Evolutionary conservation across 2,329 filamentous ascomycete species (phyloP).

Genomic region (Aulographum hederae): DNA sequence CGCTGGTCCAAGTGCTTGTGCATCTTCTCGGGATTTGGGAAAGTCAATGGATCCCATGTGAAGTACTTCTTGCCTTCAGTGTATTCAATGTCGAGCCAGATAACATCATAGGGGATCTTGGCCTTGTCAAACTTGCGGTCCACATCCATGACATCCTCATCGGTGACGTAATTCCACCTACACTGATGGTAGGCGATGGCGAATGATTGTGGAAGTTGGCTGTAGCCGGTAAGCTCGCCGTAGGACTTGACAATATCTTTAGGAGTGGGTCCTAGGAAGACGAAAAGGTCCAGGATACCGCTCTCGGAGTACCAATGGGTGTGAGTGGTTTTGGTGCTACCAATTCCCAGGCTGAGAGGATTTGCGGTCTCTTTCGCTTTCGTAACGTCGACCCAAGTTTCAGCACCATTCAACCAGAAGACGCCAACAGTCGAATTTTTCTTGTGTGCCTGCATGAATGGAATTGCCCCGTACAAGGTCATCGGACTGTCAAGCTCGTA

Average conservation of each 20-base stretch:
- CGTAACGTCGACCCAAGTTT: slow-evolving; percentile 92
- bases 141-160: slow-evolving; percentile 92
- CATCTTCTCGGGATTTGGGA: slow-evolving; percentile 74
- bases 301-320: slow-evolving; percentile 96
- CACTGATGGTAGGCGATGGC: slow-evolving; percentile 92
- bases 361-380: slow-evolving; percentile 61
- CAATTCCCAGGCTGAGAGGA: slow-evolving; percentile 54
- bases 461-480: slow-evolving; percentile 95
- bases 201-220: slow-evolving; percentile 81
- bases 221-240: slow-evolving; percentile 78
- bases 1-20: slow-evolving; percentile 69
- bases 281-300: slow-evolving; percentile 78
- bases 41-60: slow-evolving; percentile 83
- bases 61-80: slow-evolving; percentile 97
- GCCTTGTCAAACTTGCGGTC: slow-evolving; percentile 91
- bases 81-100: slow-evolving; percentile 98
- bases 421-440: slow-evolving; percentile 87
- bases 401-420: slow-evolving; percentile 93
- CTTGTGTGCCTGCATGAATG: slow-evolving; percentile 92
- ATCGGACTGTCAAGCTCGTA: slow-evolving; percentile 95
- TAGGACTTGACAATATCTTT: slow-evolving; percentile 68
- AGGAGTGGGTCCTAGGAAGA: slow-evolving; percentile 80
- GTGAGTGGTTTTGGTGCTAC: slow-evolving; percentile 54
- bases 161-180: slow-evolving; percentile 96
- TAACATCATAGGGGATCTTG: slow-evolving; percentile 93